phyloP scores from a whole-genome alignment of 441 rosid species.

The Aleurites moluccanus region DNA sequence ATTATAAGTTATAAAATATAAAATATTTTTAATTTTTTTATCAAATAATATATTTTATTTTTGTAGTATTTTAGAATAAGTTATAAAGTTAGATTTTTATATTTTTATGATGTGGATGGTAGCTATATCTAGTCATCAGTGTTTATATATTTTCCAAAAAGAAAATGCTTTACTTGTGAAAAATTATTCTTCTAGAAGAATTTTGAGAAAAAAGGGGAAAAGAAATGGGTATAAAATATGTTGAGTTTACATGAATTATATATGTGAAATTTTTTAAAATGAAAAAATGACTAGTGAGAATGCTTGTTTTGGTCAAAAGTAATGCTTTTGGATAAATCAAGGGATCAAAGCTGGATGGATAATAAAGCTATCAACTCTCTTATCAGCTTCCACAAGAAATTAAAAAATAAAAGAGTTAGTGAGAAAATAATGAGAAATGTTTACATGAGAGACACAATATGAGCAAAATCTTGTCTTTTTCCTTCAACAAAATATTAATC shows the following conservation, averaged over 20 bases:
- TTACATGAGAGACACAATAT: constrained; percentile 21
- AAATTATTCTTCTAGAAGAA: constrained; percentile 18
- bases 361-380: constrained; percentile 23
- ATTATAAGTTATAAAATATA: too few species aligned
- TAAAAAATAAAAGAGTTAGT: constrained; percentile 1
- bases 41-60: too few species aligned
- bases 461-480: neutral
- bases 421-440: constrained; percentile 33
- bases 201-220: neutral
- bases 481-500: neutral
- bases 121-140: neutral
- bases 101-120: constrained; percentile 9
- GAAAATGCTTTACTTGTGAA: constrained; percentile 30
- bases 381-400: too few species aligned
- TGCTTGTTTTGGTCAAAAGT: constrained; percentile 36
- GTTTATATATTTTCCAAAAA: constrained; percentile 4
- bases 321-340: constrained; percentile 33
- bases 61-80: too few species aligned
- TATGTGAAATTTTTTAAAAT: neutral
- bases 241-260: too few species aligned
- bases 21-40: too few species aligned
- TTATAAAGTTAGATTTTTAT: constrained; percentile 17
- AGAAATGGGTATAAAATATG: neutral
- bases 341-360: constrained; percentile 36
- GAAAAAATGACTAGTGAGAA: constrained; percentile 13